A percentile compares a stretch with the other conserved stretches of the same genome.
These are phyloP conservation scores for Phytophthora capsici DNA, from an alignment of 352 stramenopile genomes.

Conservation along the genomic window DNA sequence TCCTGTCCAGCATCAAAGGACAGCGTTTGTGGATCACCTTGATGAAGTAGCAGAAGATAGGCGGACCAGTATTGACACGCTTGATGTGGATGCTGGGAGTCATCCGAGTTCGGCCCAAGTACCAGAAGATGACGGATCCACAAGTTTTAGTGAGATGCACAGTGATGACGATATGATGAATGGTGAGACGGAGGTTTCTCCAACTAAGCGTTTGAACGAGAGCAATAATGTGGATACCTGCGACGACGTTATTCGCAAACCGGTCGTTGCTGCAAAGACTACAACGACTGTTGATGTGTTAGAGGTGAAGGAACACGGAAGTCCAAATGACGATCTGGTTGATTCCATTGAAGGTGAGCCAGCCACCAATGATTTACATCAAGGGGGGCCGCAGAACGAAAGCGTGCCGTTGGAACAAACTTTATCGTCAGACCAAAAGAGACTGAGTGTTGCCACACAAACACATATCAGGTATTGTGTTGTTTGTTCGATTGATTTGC, in stretches of 20 bases:
- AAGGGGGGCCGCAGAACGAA: slow-evolving; percentile 12
- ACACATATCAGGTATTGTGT: too few species aligned
- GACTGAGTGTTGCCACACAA: not conserved
- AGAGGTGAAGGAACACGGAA: slow-evolving; percentile 4
- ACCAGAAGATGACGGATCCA: slow-evolving; percentile 13
- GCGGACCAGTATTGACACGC: slow-evolving; percentile 2
- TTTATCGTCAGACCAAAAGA: not conserved
- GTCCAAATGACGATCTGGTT: not conserved
- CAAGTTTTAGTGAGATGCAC: slow-evolving; percentile 13
- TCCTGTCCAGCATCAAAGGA: not conserved
- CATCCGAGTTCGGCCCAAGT: slow-evolving; percentile 11
- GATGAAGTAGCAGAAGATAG: slow-evolving; percentile 18
- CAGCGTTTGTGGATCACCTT: slow-evolving; percentile 15
- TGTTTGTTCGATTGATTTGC: too few species aligned
- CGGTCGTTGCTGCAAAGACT: too few species aligned
- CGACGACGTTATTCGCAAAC: too few species aligned
- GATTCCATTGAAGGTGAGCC: slow-evolving; percentile 1
- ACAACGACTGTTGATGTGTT: too few species aligned
- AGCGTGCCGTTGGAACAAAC: slow-evolving; percentile 8
- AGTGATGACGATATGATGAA: slow-evolving; percentile 5
- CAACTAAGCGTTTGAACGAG: too few species aligned
- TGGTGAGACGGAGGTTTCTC: not conserved
- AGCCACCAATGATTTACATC: not conserved
- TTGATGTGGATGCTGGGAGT: not conserved
- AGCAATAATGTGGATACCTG: too few species aligned